A percentile compares a stretch with the other conserved stretches of the same genome.
phyloP scores from a whole-genome alignment of 306 rosid species.

The Acacia confusa region DNA sequence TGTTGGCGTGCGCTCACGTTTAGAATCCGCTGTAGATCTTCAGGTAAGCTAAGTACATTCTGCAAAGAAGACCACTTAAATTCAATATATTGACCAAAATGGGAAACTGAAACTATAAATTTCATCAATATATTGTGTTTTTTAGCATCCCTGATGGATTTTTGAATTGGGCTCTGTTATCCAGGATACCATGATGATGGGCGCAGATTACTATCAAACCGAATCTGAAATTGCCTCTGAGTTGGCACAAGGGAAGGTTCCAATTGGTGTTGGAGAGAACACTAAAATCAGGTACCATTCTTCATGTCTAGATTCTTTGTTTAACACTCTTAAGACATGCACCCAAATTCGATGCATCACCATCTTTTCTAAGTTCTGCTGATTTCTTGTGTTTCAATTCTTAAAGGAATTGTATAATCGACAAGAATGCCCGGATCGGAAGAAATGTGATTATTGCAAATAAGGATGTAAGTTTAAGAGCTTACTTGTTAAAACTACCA shows the following conservation, averaged over 20 bases:
- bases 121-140: conserved; percentile 11
- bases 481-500: background rate
- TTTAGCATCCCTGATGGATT: background rate
- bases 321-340: background rate
- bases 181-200: conserved; percentile 99
- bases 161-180: conserved; percentile 29
- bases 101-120: background rate
- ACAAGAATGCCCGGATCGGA: conserved; percentile 98
- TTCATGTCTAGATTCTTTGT: background rate
- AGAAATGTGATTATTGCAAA: conserved; percentile 72
- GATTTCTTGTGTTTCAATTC: background rate
- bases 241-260: conserved; percentile 83
- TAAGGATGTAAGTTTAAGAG: conserved; percentile 61
- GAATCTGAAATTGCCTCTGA: conserved; percentile 84
- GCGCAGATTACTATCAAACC: conserved; percentile 97
- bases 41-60: conserved; percentile 48
- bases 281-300: conserved; percentile 77
- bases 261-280: conserved; percentile 93
- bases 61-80: background rate
- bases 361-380: conserved; percentile 6
- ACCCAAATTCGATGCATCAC: background rate
- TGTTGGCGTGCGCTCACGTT: conserved; percentile 90
- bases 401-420: conserved; percentile 88
- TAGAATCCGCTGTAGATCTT: conserved; percentile 78
- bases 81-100: no score